Base-by-base conservation (phyloP, 169 alveolate species). In the Babesia ovis region DNA sequence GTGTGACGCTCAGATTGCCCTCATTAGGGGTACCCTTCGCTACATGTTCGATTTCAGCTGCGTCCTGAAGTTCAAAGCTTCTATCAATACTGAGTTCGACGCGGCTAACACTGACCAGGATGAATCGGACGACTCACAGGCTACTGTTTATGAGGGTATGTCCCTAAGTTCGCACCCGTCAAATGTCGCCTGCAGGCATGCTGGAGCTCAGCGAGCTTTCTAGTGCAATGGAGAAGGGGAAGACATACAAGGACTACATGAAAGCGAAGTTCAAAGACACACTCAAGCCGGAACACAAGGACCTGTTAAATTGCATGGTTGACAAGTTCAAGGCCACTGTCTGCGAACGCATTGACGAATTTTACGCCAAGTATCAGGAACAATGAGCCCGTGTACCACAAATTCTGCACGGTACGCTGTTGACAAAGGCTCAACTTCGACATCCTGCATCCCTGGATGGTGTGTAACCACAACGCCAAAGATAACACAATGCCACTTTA, bases 1-100 rank as follows among this genome's bases (percentile, higher is more conserved):
- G 31, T 93, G 91, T 22, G 95, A 91, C 45, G 95, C 95, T 3
- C 91, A 91, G 54, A 84, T 91, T 37, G 94, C 94, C 1, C 86
- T 91, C 58, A 88, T 91, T 50, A 37, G 95, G 32, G 95, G 92
- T 11, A 87, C 95, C 1, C 88, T 91, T 56, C 85, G 95, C 32
- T 91, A 90, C 69, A 76, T 91, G 62, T 91, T 91, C 62, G 95
- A 91, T 56, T 89, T 91, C 37, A 81, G 92, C 48, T 88, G 91
- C 29, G 37, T 57, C 34, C 55, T 88, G 25, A 58, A 84, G 54
- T 45, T 88, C 18, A 60, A 73, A 8, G 53, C 62, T 16, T 22
- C 60, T 12, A 69, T 79, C 9, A 77, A 69, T 46, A 79, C 87
- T 25, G 48, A 16, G 9, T 0, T 79, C 6, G 87, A 70, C n/a